Percentiles rank a stretch among this genome's conserved stretches.
Evolutionary conservation across 768 basidiomycete species (phyloP).

Genomic region (Gloeopeniophorella convolvens): DNA sequence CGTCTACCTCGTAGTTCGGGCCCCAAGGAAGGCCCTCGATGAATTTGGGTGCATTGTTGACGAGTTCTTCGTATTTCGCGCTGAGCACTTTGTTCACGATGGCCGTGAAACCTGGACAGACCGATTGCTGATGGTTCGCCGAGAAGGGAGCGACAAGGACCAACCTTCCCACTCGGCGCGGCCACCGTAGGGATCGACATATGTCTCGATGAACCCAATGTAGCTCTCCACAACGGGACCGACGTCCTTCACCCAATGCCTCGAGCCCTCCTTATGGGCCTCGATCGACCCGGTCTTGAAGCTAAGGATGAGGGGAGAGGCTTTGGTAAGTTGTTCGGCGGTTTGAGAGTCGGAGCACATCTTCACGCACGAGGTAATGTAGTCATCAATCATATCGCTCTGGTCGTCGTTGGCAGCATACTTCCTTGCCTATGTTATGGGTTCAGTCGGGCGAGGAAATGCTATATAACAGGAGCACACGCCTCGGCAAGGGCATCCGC

Average conservation of each 20-base stretch:
- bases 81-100: conserved; percentile 82
- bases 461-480: not conserved
- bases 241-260: conserved; percentile 79
- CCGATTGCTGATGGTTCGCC: not conserved
- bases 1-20: conserved; percentile 37
- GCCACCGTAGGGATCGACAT: conserved; percentile 82
- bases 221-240: conserved; percentile 87
- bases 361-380: conserved; percentile 62
- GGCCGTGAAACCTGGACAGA: conserved; percentile 70
- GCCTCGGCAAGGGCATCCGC: conserved; percentile 57
- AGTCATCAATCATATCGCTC: conserved; percentile 64
- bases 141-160: not conserved
- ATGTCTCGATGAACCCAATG: conserved; percentile 78
- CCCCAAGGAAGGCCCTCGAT: conserved; percentile 87
- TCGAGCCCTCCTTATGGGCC: conserved; percentile 72
- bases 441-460: not conserved
- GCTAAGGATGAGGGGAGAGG: conserved; percentile 31
- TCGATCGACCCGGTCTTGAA: conserved; percentile 75
- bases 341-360: not conserved
- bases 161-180: conserved; percentile 90
- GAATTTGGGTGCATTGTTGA: conserved; percentile 67
- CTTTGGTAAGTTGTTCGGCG: no score
- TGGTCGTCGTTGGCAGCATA: conserved; percentile 71
- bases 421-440: conserved; percentile 53
- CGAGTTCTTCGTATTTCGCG: conserved; percentile 73